Base-by-base conservation (phyloP, 2,329 filamentous ascomycete species). In the Fusarium robinianum region DNA sequence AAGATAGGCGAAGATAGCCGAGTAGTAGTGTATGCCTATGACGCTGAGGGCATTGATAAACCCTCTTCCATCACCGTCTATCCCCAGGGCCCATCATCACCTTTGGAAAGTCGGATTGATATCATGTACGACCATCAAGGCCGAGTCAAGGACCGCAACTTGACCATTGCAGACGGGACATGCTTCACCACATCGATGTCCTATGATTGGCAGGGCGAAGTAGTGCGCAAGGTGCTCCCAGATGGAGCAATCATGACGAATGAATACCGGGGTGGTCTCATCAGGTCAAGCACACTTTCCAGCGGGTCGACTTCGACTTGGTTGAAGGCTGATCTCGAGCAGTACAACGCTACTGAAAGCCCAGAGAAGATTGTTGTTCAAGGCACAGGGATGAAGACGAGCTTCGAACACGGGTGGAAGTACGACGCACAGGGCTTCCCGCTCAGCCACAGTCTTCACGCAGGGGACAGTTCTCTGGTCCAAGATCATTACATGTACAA, bases 201-300 rank as follows among this genome's bases (percentile, higher is more conserved):
- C 5, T 40, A 40, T 22, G 25, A 40, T 23, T 40, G 24, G 36
- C 36, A 40, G 25, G 36, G 25, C 12, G 17, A 40, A 17, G 12
- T 15, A 17, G 16, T 30, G 8, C n/a, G 18, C 11, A 40, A 40
- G 36, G n/a, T n/a, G n/a, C 22, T 12, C 9, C 25, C 23, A 10
- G 16, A 22, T 21, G 27, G 36, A 30, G 18, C 36, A n/a, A 16
- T 16, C 31, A 34, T 9, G n/a, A 12, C n/a, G 8, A 34, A 34
- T 23, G n/a, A 34, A 17, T 34, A 34, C n/a, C n/a, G 11, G n/a
- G 31, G 31, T 8, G 17, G 4, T 21, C 21, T 34, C 8, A 12
- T 34, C 8, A 14, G n/a, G 11, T 22, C 11, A 9, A 34, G 31
- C 21, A 23, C n/a, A 21, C 11, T 34, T 10, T 34, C 16, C 15